These are phyloP conservation scores for Kurtzmaniella quercitrusa DNA, from an alignment of 1,139 yeast species.

Conservation along the genomic window DNA sequence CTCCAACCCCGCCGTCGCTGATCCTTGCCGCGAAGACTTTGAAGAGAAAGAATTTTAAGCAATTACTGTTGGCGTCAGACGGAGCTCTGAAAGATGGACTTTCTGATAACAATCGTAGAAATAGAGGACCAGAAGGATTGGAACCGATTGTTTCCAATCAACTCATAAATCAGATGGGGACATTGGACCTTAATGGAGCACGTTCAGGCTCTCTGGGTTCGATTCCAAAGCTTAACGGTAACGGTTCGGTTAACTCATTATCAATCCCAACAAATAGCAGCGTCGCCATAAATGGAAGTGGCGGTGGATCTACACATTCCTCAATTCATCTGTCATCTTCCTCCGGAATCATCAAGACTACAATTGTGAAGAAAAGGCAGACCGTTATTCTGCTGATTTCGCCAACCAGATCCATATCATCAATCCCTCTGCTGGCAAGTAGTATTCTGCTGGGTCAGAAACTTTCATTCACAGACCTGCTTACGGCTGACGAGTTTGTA, in stretches of 20 bases:
- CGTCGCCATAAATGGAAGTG: neutral
- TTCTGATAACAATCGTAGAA: neutral
- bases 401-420: slow-evolving; percentile 35
- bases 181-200: neutral
- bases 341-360: slow-evolving; percentile 8
- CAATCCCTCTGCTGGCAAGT: slow-evolving; percentile 12
- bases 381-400: slow-evolving; percentile 44
- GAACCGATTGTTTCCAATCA: slow-evolving; percentile 3
- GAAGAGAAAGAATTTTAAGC: slow-evolving; percentile 70
- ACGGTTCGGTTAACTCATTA: neutral
- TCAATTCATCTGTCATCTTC: neutral
- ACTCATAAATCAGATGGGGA: slow-evolving; percentile 1
- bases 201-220: slow-evolving; percentile 1
- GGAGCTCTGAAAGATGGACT: slow-evolving; percentile 13
- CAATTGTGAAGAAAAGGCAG: slow-evolving; percentile 29
- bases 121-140: slow-evolving; percentile 1
- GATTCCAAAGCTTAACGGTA: neutral
- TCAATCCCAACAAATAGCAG: neutral
- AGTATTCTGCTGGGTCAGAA: slow-evolving; percentile 3
- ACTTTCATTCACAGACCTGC: slow-evolving; percentile 1
- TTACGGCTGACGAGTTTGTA: slow-evolving; percentile 16
- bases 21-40: slow-evolving; percentile 41
- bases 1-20: slow-evolving; percentile 32
- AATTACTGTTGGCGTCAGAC: slow-evolving; percentile 46
- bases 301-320: neutral